These are phyloP conservation scores for Pilasporangium apinafurcum DNA, from an alignment of 352 stramenopile genomes.

Conservation along the genomic window DNA sequence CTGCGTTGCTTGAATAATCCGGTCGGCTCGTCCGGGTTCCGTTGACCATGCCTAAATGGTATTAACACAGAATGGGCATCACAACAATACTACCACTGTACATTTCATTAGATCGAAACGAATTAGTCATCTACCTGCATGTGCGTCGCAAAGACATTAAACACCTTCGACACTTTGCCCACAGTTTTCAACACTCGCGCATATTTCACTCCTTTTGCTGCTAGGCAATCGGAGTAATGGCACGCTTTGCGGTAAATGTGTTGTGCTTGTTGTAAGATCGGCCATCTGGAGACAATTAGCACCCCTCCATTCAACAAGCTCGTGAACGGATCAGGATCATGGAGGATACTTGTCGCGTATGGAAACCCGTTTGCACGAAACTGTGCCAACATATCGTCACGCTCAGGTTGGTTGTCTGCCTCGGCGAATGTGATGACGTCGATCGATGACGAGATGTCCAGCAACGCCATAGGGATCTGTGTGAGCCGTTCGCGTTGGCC, in stretches of 20 bases:
- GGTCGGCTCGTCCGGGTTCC: constrained; percentile 42
- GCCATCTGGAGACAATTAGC: constrained; percentile 78
- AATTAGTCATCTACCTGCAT: constrained; percentile 43
- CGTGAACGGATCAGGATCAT: constrained; percentile 76
- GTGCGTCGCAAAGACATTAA: constrained; percentile 83
- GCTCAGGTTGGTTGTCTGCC: constrained; percentile 39
- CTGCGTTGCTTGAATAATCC: constrained; percentile 62
- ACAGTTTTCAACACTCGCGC: constrained; percentile 63
- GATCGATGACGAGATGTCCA: constrained; percentile 32
- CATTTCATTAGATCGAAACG: background rate
- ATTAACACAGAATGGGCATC: background rate
- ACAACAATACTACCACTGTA: background rate
- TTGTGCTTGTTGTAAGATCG: constrained; percentile 69
- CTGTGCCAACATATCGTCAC: constrained; percentile 50
- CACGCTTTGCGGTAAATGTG: constrained; percentile 73
- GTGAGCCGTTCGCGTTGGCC: constrained; percentile 57
- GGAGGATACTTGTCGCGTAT: constrained; percentile 62
- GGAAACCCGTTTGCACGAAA: constrained; percentile 49
- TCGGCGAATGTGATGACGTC: constrained; percentile 81
- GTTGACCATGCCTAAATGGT: constrained; percentile 66
- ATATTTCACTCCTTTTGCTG: constrained; percentile 82
- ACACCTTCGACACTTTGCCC: constrained; percentile 45
- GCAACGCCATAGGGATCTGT: constrained; percentile 50
- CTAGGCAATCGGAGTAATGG: constrained; percentile 79
- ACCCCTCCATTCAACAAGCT: constrained; percentile 76